Evolutionary conservation across 352 stramenopile species (phyloP).

Genomic region (Globisporangium alternatum): DNA sequence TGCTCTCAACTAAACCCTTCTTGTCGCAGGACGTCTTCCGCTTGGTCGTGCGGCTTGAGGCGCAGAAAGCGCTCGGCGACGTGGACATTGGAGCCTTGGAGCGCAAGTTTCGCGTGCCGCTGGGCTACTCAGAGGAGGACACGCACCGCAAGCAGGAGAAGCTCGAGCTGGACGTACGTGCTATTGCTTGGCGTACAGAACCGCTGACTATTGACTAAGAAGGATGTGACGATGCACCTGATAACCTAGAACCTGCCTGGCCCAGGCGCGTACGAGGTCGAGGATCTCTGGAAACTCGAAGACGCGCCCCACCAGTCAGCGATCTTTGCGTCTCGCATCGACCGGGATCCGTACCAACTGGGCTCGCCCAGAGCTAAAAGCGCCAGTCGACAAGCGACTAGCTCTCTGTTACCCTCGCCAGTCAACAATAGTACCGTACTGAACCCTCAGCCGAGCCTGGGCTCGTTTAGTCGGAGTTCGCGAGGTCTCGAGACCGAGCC

Average conservation of each 20-base stretch:
- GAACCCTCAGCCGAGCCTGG: background rate
- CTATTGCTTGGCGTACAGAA: background rate
- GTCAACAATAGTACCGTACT: background rate
- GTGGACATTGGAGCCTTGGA: conserved; percentile 55
- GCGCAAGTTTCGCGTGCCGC: conserved; percentile 48
- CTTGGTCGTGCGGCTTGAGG: conserved; percentile 58
- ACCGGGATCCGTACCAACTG: conserved; percentile 22
- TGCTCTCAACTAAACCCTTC: conserved; percentile 28
- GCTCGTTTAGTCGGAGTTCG: conserved; percentile 8
- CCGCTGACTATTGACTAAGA: background rate
- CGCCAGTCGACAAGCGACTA: background rate
- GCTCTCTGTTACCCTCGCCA: background rate
- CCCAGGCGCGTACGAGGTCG: conserved; percentile 50
- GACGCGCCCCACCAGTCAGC: conserved; percentile 19
- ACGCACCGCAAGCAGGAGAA: conserved; percentile 11
- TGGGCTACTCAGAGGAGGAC: conserved; percentile 46
- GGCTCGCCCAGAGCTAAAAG: background rate
- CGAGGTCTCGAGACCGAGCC: conserved; percentile 6
- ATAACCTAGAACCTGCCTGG: conserved; percentile 38
- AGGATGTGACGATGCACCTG: background rate
- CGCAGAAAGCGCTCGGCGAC: conserved; percentile 45
- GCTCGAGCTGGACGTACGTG: conserved; percentile 22
- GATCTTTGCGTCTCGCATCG: conserved; percentile 12
- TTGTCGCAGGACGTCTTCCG: conserved; percentile 66
- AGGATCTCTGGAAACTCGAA: conserved; percentile 22